Base-by-base conservation (phyloP, 176 grass and related monocot genomes). In the Thalia dealbata region DNA sequence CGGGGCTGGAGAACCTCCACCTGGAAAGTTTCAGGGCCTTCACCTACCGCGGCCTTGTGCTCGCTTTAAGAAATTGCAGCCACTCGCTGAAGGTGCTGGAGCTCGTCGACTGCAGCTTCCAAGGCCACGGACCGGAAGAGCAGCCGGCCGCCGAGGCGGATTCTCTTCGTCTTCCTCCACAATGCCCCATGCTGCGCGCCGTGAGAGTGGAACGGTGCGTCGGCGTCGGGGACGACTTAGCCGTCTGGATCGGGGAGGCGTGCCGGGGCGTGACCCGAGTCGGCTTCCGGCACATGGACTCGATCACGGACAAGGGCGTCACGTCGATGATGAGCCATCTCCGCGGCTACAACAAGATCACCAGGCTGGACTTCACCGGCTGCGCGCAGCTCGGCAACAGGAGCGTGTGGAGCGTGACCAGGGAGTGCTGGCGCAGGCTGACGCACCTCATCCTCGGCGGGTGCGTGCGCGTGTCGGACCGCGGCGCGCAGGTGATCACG, bases 381-480 rank as follows among this genome's bases (percentile, higher is more conserved):
- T 73, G 50, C 50, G 26, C 14, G 7, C 18, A 19, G 6, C 1
- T 73, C 0, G 71, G 71, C 18, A 58, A 73, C 71, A 9, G 71
- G 23, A 73, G 71, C 14, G 71, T 73, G 16, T 73, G 71, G 71
- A 44, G 43, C 11, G 50, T 56, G 50, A 58, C 71, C 24, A 30
- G 50, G 51, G 27, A 73, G 50, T 73, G 71, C 71, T 14, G 12
- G n/a, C 8, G 3, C 27, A 19, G 50, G 25, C 71, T 73, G 27
- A 55, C 12, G 71, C 23, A 8, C 48, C 50, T 73, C 10, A 32
- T 21, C 50, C 24, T 73, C 50, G 38, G 4, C 14, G 52, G 25
- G 48, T 73, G 71, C 71, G 61, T 10, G 24, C 71, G 51, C 52
- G 71, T 73, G 45, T 30, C 48, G 0, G 71, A 73, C 71, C 50